Conservation (phyloP, 768 basidiomycete genomes). For the Favolaschia claudopus region DNA sequence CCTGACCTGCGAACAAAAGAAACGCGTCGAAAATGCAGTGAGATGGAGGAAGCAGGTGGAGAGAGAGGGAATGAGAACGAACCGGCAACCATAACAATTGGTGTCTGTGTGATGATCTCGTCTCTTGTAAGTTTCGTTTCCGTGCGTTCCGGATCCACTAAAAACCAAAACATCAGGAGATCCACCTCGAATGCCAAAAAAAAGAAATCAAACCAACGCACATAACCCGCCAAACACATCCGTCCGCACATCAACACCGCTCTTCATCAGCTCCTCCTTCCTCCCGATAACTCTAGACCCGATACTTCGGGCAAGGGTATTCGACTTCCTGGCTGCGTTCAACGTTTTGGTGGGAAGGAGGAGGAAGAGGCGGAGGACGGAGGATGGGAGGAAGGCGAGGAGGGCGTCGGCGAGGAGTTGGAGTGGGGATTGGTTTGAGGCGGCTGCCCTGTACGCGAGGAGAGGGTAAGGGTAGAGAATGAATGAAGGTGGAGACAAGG, state of each 20-base stretch:
- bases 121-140: background rate
- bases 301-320: background rate
- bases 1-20: too few relatives aligned
- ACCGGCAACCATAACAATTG: slow-evolving; percentile 1
- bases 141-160: too few relatives aligned
- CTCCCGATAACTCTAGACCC: background rate
- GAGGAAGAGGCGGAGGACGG: background rate
- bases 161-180: too few relatives aligned
- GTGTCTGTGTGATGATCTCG: background rate
- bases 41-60: too few relatives aligned
- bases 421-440: background rate
- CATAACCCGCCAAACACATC: background rate
- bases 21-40: too few relatives aligned
- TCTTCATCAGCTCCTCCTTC: background rate
- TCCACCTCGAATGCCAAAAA: too few relatives aligned
- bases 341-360: slow-evolving; percentile 13
- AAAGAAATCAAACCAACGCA: background rate
- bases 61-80: too few relatives aligned
- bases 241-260: background rate
- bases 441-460: too few relatives aligned
- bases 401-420: slow-evolving; percentile 3
- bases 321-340: background rate
- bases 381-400: background rate
- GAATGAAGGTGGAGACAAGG: too few relatives aligned
- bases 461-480: too few relatives aligned